phyloP scores from a whole-genome alignment of 768 basidiomycete species.

The Bullera alba region DNA sequence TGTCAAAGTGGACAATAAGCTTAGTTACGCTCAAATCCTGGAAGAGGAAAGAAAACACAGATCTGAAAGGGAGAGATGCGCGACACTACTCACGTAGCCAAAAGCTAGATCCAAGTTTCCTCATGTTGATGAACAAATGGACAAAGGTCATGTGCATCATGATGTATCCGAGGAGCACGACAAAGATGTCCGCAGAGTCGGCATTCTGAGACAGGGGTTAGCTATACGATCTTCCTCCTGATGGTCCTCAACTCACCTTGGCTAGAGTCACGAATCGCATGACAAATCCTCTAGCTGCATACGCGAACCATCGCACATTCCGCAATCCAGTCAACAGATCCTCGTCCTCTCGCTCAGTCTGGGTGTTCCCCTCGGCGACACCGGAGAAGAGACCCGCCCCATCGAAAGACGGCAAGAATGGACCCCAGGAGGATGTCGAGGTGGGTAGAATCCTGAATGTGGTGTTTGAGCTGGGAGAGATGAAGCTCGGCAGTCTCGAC shows the following conservation, averaged over 20 bases:
- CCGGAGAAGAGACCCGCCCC: conserved; percentile 34
- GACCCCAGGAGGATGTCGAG: conserved; percentile 29
- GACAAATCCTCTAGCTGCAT: conserved; percentile 68
- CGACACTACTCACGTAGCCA: conserved; percentile 56
- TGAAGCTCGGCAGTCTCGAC: conserved; percentile 22
- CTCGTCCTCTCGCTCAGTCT: conserved; percentile 53
- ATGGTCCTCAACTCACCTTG: conserved; percentile 58
- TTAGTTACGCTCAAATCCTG: too few species aligned
- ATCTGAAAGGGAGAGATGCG: background rate
- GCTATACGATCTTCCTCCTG: background rate
- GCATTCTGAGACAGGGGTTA: conserved; percentile 58
- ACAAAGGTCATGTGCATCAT: conserved; percentile 95
- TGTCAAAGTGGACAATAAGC: conserved; percentile 5
- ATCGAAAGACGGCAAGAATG: conserved; percentile 31
- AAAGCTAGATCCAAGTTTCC: conserved; percentile 70
- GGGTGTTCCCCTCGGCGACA: conserved; percentile 42
- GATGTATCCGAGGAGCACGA: conserved; percentile 86
- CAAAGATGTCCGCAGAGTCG: conserved; percentile 88
- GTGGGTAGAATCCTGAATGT: conserved; percentile 23
- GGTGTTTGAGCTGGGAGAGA: conserved; percentile 14
- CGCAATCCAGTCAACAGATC: conserved; percentile 66
- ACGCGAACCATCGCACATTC: conserved; percentile 80
- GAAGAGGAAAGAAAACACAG: conserved; percentile 3
- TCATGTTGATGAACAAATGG: conserved; percentile 78
- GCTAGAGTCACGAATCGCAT: conserved; percentile 79